Conservation (phyloP, 2,329 filamentous ascomycete species). For the Lecanicillium sp. region DNA sequence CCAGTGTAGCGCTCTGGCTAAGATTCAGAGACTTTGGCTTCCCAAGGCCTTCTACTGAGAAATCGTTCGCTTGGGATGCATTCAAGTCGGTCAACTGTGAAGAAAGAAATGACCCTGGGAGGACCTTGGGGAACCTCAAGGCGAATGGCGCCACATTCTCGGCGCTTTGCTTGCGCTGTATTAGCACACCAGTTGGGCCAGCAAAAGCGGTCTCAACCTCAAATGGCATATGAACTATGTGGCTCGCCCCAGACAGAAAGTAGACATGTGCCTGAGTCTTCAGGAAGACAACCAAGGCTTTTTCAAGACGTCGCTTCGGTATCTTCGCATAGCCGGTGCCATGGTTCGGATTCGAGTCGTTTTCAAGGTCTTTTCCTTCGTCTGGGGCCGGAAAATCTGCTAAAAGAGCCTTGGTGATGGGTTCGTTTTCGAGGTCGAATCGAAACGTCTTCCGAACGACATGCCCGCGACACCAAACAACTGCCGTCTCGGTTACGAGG, state of each 20-base stretch:
- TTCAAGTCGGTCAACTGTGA: conserved; percentile 52
- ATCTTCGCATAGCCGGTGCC: conserved; percentile 7
- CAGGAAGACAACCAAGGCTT: conserved; percentile 82
- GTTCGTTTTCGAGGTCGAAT: conserved; percentile 79
- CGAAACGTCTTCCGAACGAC: conserved; percentile 79
- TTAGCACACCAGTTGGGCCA: conserved; percentile 71
- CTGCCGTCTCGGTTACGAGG: conserved; percentile 63
- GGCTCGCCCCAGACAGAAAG: conserved; percentile 78
- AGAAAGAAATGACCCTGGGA: conserved; percentile 76
- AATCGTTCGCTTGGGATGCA: conserved; percentile 40
- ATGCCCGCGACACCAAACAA: conserved; percentile 83
- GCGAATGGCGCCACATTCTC: conserved; percentile 42
- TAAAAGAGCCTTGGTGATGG: conserved; percentile 76
- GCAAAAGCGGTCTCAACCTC: conserved; percentile 84
- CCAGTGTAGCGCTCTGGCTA: conserved; percentile 44
- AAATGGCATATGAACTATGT: conserved; percentile 89
- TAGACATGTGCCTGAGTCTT: conserved; percentile 90
- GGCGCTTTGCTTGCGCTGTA: conserved; percentile 66
- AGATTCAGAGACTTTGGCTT: conserved; percentile 46
- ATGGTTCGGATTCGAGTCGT: conserved; percentile 5
- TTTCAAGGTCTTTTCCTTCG: conserved; percentile 18
- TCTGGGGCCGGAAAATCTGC: conserved; percentile 64
- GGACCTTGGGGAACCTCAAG: conserved; percentile 52
- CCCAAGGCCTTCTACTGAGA: conserved; percentile 49
- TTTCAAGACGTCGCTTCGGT: conserved; percentile 31